Base-by-base conservation (phyloP, 1,284 basidiomycete genomes). In the Moesziomyces parantarcticus region DNA sequence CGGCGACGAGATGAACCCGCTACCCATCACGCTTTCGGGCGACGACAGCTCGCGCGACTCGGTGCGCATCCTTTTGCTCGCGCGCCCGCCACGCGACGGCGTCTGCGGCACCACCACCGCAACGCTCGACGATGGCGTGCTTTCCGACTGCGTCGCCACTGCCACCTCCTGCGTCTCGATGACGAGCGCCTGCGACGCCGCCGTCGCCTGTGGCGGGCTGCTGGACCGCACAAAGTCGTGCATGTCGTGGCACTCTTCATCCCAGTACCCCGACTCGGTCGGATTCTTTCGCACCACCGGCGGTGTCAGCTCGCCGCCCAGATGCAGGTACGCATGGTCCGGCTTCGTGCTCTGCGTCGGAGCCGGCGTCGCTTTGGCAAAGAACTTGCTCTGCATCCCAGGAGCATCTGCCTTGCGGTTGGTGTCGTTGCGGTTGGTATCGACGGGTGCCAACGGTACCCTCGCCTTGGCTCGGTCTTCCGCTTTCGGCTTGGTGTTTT, bases 1-100 rank as follows among this genome's bases (percentile, higher is more conserved):
- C 13, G 72, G 72, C 21, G 63, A 67, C 25, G 67, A 75, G 45
- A 75, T 75, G 16, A 75, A 65, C 0, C 72, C 72, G 36, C 62
- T 66, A 9, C 53, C 59, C 4, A 45, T 45, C 44, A 20, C 50
- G 29, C 54, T 67, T 29, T 64, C 63, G 3, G 66, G 68, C 44
- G 66, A 62, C 11, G 57, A 63, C 8, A 56, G 10, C 29, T 22
- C 50, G 51, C 9, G 57, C 36, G n/a, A 26, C 13, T 25, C 55
- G 23, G 54, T 54, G 36, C 49, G 29, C 55, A 57, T 68, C 36
- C 72, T 40, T 25, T 51, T 57, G 32, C 62, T 45, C n/a, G 54
- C 44, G 29, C 41, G 43, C 36, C 16, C 36, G 14, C 36, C 16
- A 6, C 36, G 36, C 32, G 58, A 59, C 39, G 71, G 66, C 46